A percentile compares a stretch with the other conserved stretches of the same genome.
phyloP scores from a whole-genome alignment of 805 yeast species.

The Cyberlindnera maritima region DNA sequence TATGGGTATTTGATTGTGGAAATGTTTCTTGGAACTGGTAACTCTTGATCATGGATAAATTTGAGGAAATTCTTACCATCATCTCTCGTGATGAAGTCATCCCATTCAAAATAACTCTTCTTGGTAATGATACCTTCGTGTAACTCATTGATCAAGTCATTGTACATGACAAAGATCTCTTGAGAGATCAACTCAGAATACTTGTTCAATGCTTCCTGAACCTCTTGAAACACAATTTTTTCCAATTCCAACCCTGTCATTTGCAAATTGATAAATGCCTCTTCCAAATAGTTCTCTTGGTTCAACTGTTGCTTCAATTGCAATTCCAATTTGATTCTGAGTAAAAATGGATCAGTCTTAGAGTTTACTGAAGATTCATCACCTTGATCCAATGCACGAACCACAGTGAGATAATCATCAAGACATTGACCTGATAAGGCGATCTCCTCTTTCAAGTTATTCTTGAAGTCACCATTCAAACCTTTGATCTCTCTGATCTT shows the following conservation, averaged over 20 bases:
- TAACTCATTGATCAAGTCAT: conserved; percentile 60
- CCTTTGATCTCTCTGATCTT: conserved; percentile 86
- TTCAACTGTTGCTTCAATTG: conserved; percentile 73
- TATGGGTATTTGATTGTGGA: conserved; percentile 64
- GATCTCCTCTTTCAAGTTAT: conserved; percentile 66
- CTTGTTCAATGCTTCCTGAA: conserved; percentile 73
- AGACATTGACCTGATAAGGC: conserved; percentile 60
- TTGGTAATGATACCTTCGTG: conserved; percentile 68
- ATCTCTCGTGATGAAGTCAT: conserved; percentile 70
- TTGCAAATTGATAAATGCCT: conserved; percentile 84
- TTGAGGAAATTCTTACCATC: conserved; percentile 48
- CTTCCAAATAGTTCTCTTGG: conserved; percentile 84
- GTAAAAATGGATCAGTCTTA: conserved; percentile 76
- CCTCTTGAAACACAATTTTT: conserved; percentile 77
- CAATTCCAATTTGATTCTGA: conserved; percentile 66
- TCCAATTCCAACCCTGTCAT: conserved; percentile 84
- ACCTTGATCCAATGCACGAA: conserved; percentile 49
- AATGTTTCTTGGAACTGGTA: conserved; percentile 54
- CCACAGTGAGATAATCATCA: conserved; percentile 50
- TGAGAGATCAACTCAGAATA: conserved; percentile 70
- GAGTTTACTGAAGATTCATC: conserved; percentile 41
- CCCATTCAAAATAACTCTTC: conserved; percentile 85
- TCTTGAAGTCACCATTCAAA: conserved; percentile 79
- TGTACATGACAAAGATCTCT: conserved; percentile 69
- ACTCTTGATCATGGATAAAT: conserved; percentile 40